Evolutionary conservation across 495 filamentous ascomycete genomes (phyloP).

Genomic region (Daldinia vernicosa): DNA sequence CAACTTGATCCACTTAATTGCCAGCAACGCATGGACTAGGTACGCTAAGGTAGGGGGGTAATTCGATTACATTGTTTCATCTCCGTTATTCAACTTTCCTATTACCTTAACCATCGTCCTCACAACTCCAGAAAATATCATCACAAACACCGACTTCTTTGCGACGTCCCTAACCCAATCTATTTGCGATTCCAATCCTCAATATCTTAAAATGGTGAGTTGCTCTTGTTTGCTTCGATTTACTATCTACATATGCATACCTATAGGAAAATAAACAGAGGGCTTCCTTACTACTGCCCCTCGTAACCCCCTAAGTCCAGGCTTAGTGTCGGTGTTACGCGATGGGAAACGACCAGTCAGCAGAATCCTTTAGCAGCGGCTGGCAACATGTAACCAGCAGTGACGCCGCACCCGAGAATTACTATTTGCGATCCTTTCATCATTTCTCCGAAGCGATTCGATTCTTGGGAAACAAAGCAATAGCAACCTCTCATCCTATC

Average conservation of each 20-base stretch:
- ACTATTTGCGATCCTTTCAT: slow-evolving; percentile 16
- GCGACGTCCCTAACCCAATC: slow-evolving; percentile 7
- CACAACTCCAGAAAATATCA: slow-evolving; percentile 41
- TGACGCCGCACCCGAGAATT: slow-evolving; percentile 17
- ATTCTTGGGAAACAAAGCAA: slow-evolving; percentile 24
- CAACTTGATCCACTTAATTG: slow-evolving; percentile 39
- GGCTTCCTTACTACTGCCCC: slow-evolving; percentile 15
- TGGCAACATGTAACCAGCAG: slow-evolving; percentile 12
- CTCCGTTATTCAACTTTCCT: slow-evolving; percentile 35
- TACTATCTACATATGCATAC: neutral
- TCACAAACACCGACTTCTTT: slow-evolving; percentile 33
- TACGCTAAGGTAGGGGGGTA: slow-evolving; percentile 34
- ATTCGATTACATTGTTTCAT: slow-evolving; percentile 42
- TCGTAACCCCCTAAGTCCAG: slow-evolving; percentile 38
- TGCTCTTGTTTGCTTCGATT: slow-evolving; percentile 8
- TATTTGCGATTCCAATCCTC: slow-evolving; percentile 1
- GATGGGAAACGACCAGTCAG: slow-evolving; percentile 37
- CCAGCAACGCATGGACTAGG: slow-evolving; percentile 34
- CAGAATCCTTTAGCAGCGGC: slow-evolving; percentile 30
- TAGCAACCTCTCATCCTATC: slow-evolving; percentile 10
- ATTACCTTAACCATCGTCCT: slow-evolving; percentile 26
- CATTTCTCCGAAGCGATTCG: slow-evolving; percentile 18
- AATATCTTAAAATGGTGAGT: slow-evolving; percentile 34
- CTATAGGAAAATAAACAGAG: slow-evolving; percentile 30
- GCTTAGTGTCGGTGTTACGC: slow-evolving; percentile 40